A percentile compares a stretch with the other conserved stretches of the same genome.
Conservation (phyloP, 148 eudicot genomes). For the Euryodendron excelsum region DNA sequence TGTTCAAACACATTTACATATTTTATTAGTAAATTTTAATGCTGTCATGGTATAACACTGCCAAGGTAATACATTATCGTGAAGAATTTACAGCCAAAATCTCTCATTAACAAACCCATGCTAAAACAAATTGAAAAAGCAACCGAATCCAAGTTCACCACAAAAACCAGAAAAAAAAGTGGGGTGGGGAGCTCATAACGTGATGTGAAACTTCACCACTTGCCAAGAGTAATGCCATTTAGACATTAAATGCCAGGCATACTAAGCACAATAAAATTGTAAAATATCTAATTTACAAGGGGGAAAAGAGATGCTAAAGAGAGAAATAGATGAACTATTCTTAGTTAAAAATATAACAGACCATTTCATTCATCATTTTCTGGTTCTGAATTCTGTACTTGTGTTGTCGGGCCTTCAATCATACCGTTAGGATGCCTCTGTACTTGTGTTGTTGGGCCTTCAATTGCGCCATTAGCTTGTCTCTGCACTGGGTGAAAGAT, state of each 20-base stretch:
- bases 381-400: conserved; percentile 29
- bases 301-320: neutral
- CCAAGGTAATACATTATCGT: too few relatives aligned
- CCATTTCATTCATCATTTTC: conserved; percentile 26
- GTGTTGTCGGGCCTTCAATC: conserved; percentile 45
- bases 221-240: conserved; percentile 1
- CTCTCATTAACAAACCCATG: too few relatives aligned
- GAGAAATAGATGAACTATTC: conserved; percentile 1
- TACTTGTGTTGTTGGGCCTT: conserved; percentile 32
- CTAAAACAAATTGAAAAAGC: neutral
- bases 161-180: neutral
- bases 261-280: neutral
- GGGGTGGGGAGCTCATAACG: too few relatives aligned
- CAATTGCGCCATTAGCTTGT: conserved; percentile 32
- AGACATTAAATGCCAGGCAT: conserved; percentile 3
- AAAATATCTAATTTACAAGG: neutral
- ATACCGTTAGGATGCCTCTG: conserved; percentile 20
- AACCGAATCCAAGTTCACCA: neutral
- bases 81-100: too few relatives aligned
- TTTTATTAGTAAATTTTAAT: too few relatives aligned
- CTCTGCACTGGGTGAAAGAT: conserved; percentile 38
- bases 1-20: too few relatives aligned
- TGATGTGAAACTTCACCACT: neutral
- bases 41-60: too few relatives aligned
- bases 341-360: neutral